phyloP scores from a whole-genome alignment of 2,329 filamentous ascomycete genomes.

The Phyllosticta citrichinensis region DNA sequence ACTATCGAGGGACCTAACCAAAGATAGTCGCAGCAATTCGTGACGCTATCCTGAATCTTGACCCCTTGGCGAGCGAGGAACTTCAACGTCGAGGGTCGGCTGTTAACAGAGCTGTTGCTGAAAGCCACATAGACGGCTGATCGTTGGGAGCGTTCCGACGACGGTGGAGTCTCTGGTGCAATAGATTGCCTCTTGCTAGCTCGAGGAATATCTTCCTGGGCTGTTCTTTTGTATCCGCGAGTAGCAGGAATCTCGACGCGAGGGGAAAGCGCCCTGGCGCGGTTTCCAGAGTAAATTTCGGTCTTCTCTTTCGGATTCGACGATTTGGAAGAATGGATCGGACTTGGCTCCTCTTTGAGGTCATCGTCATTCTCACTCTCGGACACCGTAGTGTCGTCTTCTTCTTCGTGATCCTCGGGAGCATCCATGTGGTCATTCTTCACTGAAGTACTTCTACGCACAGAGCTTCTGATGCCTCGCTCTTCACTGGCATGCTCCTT shows the following conservation, averaged over 20 bases:
- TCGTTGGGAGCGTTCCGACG: not conserved
- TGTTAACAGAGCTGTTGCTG: not conserved
- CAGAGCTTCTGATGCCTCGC: too few species aligned
- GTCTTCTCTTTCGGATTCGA: not conserved
- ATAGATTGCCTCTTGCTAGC: not conserved
- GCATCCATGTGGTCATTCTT: too few species aligned
- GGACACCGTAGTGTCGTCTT: not conserved
- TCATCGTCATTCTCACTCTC: not conserved
- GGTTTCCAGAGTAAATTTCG: too few species aligned
- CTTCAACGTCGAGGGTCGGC: not conserved
- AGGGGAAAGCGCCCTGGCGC: too few species aligned
- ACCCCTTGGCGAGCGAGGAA: conserved; percentile 1
- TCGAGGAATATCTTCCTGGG: not conserved
- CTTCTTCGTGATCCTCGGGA: too few species aligned
- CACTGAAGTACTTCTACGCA: too few species aligned
- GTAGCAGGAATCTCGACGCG: not conserved
- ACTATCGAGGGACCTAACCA: not conserved
- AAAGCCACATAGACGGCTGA: not conserved
- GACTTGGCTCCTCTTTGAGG: too few species aligned
- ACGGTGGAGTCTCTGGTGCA: not conserved
- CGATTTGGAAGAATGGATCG: not conserved
- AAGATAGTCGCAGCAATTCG: conserved; percentile 1
- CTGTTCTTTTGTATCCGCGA: not conserved
- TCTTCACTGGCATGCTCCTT: too few species aligned
- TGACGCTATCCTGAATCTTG: not conserved